Evolutionary conservation across 2,329 filamentous ascomycete genomes (phyloP), one percentile per base, ranked within the genome.

Genomic region (Diaporthe sp.): DNA sequence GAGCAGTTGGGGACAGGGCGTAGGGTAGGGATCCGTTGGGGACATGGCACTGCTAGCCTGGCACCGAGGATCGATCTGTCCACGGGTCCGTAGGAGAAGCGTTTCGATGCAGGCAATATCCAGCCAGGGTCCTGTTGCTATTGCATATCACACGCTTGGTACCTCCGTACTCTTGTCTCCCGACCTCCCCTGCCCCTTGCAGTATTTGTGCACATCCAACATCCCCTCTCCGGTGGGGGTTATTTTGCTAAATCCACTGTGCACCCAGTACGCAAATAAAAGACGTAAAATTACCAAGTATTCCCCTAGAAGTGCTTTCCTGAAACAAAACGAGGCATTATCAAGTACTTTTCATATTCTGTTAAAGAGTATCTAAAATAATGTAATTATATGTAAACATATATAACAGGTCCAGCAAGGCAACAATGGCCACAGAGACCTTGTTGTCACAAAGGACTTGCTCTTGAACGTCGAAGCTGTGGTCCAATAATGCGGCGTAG

Each of bases 51-150:
- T 67, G 42, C 63, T 67, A 47, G 63, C 42, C 63, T 51, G 63
- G 44, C 63, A 13, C 44, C 63, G 44, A 68, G 47, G 6, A 53
- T 53, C 47, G 34, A 53, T 67, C 63, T 53, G 65, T 53, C 65
- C 47, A 53, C 47, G 65, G 44, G 63, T 22, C 65, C 22, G 65
- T 53, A 68, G 22, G 47, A 68, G 65, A 49, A 53, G 65, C 65
- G 65, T 68, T 68, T 68, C 65, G 65, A 68, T 68, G 31, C 34
- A 68, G 31, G 31, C 34, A 53, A 68, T 53, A 49, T 68, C 44
- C 28, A 53, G 49, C 31, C 20, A 53, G 44, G 65, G 65, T 53
- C 47, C 47, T 68, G 25, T 7, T 39, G 22, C 28, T 28, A 53
- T 68, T 53, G 65, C 47, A 44, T 20, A 17, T 65, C 37, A 9